Base-by-base conservation (phyloP, 352 stramenopile species). In the Globisporangium splendens region DNA sequence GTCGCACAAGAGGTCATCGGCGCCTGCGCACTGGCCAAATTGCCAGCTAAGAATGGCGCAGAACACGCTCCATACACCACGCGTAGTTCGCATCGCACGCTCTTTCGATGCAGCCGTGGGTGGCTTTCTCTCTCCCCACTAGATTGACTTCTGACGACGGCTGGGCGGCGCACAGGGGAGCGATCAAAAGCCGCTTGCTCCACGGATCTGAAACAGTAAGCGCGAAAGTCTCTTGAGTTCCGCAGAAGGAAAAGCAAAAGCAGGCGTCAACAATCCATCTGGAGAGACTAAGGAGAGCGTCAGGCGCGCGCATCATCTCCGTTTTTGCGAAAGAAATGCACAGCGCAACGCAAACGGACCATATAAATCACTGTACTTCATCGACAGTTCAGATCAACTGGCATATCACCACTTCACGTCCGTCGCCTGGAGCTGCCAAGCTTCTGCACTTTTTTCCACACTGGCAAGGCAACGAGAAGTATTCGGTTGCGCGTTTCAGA, bases 1-100 rank as follows among this genome's bases (percentile, higher is more conserved):
- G 21, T 76, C 52, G 20, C 72, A 81, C 10, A 61, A 28, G 24
- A 54, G 47, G 39, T 18, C 50, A 24, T 41, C 50, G 38, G 54
- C 31, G n/a, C 24, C n/a, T 13, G 11, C 21, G 15, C 33, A 15
- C 14, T 14, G 24, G 13, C n/a, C 12, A 20, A 43, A n/a, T 20
- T 28, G 56, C 50, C 8, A 56, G 41, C n/a, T 39, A 15, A 8
- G 17, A 39, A 44, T 33, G 28, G 24, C 24, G 33, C 31, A 28
- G 17, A 53, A 31, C 5, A 52, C 50, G 38, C 50, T 28, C 28
- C 38, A 54, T 22, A 44, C 28, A 4, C 31, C 22, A 22, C 11
- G 41, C 17, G 39, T n/a, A 12, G 39, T 7, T 44, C 17, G 39
- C 39, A 44, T 44, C 10, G 13, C 39, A n/a, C 39, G 17, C 39